Conservation (phyloP, 768 basidiomycete species). For the Podaxis sp. region DNA sequence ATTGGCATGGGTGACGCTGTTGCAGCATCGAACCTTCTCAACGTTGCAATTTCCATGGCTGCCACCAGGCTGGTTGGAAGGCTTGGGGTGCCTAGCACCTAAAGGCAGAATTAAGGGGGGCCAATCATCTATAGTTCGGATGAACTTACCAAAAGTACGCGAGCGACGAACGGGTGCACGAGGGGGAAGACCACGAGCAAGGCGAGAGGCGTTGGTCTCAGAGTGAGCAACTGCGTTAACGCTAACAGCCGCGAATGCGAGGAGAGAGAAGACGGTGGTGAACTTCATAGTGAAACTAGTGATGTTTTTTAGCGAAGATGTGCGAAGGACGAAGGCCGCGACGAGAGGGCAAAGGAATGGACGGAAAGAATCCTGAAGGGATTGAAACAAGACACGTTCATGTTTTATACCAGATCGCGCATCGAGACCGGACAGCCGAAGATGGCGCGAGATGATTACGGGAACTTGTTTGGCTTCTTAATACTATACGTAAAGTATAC, state of each 20-base stretch:
- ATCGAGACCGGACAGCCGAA: neutral
- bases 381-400: constrained; percentile 1
- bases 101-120: constrained; percentile 27
- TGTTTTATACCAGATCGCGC: constrained; percentile 5
- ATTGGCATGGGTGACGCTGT: constrained; percentile 25
- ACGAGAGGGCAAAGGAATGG: constrained; percentile 19
- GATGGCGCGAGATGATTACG: neutral
- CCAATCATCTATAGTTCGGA: neutral
- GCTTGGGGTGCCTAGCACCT: constrained; percentile 36
- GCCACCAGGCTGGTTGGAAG: constrained; percentile 32
- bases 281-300: constrained; percentile 36
- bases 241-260: constrained; percentile 37
- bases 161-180: constrained; percentile 42
- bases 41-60: constrained; percentile 33
- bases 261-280: constrained; percentile 36
- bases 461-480: neutral
- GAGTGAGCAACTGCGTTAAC: constrained; percentile 28
- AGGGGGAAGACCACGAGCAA: constrained; percentile 55
- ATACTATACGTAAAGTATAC: neutral
- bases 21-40: constrained; percentile 46
- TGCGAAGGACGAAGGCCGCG: constrained; percentile 13
- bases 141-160: constrained; percentile 25
- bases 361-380: constrained; percentile 17
- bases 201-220: constrained; percentile 53
- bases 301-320: neutral